A percentile compares a stretch with the other conserved stretches of the same genome.
Conservation (phyloP, 495 filamentous ascomycete genomes). For the Penicillium coffeae region DNA sequence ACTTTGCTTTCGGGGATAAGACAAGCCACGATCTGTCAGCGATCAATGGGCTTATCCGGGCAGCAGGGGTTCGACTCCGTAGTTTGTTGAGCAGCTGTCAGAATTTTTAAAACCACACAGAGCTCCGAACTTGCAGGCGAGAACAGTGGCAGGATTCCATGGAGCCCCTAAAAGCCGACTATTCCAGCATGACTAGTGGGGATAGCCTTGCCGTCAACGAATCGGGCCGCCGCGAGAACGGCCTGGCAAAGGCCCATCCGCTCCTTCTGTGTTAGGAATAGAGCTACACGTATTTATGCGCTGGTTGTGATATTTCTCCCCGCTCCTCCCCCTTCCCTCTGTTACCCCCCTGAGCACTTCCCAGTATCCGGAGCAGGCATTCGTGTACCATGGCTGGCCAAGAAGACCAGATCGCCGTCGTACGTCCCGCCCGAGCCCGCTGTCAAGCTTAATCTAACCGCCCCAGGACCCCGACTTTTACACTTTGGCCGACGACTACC, state of each 20-base stretch:
- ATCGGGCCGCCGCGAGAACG: not conserved
- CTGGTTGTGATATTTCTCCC: not conserved
- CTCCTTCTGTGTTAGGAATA: not conserved
- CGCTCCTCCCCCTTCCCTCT: not conserved
- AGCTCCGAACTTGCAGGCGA: too few species aligned
- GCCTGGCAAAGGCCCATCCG: not conserved
- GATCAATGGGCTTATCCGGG: too few species aligned
- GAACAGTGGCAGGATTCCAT: too few species aligned
- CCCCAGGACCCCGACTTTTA: constrained; percentile 12
- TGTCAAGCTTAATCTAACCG: not conserved
- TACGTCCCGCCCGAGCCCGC: not conserved
- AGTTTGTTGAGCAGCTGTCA: too few species aligned
- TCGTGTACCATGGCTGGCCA: too few species aligned
- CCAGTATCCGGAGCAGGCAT: too few species aligned
- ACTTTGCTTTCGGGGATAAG: too few species aligned
- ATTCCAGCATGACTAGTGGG: too few species aligned
- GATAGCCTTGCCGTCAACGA: not conserved
- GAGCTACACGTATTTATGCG: not conserved
- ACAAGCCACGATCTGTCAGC: too few species aligned
- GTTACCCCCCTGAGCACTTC: not conserved
- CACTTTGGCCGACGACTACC: constrained; percentile 1
- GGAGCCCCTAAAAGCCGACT: too few species aligned
- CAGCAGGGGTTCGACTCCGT: too few species aligned
- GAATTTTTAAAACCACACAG: too few species aligned
- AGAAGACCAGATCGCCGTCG: not conserved